Percentiles rank a stretch among this genome's conserved stretches.
Evolutionary conservation across 2,329 filamentous ascomycete genomes (phyloP).

Genomic region (Mycogone perniciosa): DNA sequence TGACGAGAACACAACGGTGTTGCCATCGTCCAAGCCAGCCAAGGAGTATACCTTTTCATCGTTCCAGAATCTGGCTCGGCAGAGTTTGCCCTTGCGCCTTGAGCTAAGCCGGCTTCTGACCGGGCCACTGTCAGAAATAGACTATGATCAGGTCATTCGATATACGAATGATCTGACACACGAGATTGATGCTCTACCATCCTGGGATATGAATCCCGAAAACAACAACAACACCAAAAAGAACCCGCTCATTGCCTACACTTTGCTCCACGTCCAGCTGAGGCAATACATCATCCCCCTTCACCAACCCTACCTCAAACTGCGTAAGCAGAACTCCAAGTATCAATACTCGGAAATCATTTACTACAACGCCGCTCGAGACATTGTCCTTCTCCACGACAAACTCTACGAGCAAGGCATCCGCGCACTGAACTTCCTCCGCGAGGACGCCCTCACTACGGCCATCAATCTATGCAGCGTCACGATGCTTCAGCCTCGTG

Average conservation of each 20-base stretch:
- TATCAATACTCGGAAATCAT: slow-evolving; percentile 58
- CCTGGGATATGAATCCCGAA: slow-evolving; percentile 41
- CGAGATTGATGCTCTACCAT: slow-evolving; percentile 53
- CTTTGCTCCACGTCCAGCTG: slow-evolving; percentile 54
- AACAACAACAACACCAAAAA: slow-evolving; percentile 36
- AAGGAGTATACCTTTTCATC: slow-evolving; percentile 53
- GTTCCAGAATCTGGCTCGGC: slow-evolving; percentile 52
- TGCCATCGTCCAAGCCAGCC: slow-evolving; percentile 46
- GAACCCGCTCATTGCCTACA: slow-evolving; percentile 53
- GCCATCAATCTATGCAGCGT: slow-evolving; percentile 57
- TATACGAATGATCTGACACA: slow-evolving; percentile 56
- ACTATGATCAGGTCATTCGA: slow-evolving; percentile 56
- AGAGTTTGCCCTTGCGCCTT: slow-evolving; percentile 49
- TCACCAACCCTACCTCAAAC: slow-evolving; percentile 54
- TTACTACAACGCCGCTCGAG: slow-evolving; percentile 56
- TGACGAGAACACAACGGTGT: slow-evolving; percentile 43
- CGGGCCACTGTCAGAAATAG: slow-evolving; percentile 47
- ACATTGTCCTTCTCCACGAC: slow-evolving; percentile 56
- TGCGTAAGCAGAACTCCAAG: slow-evolving; percentile 53
- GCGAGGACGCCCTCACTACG: slow-evolving; percentile 53
- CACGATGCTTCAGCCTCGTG: slow-evolving; percentile 53
- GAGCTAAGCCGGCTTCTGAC: slow-evolving; percentile 52
- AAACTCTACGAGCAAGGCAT: slow-evolving; percentile 54
- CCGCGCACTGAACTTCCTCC: slow-evolving; percentile 52
- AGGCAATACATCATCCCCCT: slow-evolving; percentile 57